A percentile compares a stretch with the other conserved stretches of the same genome.
Conservation (phyloP, 2,329 filamentous ascomycete genomes). For the Aureobasidium lini region DNA sequence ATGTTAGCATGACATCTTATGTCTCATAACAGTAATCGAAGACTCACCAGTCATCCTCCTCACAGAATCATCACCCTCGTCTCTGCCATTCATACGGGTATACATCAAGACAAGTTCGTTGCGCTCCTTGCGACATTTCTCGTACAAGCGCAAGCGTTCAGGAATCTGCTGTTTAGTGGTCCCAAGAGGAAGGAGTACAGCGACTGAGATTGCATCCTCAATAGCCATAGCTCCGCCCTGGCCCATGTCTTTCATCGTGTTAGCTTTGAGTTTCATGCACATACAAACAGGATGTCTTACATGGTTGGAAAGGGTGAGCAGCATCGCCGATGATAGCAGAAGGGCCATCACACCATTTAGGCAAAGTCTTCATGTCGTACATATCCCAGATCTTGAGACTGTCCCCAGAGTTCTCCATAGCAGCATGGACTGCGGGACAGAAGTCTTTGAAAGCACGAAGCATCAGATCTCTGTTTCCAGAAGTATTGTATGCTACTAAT, state of each 20-base stretch:
- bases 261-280: not conserved
- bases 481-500: not conserved
- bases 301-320: slow-evolving; percentile 12
- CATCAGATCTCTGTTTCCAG: slow-evolving; percentile 4
- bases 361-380: slow-evolving; percentile 11
- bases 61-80: slow-evolving; percentile 1
- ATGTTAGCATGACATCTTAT: not conserved
- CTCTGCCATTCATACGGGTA: slow-evolving; percentile 11
- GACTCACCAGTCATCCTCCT: slow-evolving; percentile 10
- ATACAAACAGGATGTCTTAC: not conserved
- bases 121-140: slow-evolving; percentile 6
- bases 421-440: slow-evolving; percentile 1
- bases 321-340: slow-evolving; percentile 9
- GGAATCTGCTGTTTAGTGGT: not conserved
- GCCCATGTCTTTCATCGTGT: slow-evolving; percentile 6
- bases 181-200: slow-evolving; percentile 2
- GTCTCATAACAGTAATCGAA: no score
- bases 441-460: slow-evolving; percentile 7
- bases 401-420: slow-evolving; percentile 9
- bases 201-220: slow-evolving; percentile 6
- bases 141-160: slow-evolving; percentile 2
- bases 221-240: slow-evolving; percentile 13
- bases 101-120: slow-evolving; percentile 7
- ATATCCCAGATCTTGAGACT: slow-evolving; percentile 11
- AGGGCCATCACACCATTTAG: slow-evolving; percentile 7